Percentiles rank a stretch among this genome's conserved stretches.
Evolutionary conservation across 176 grass and related monocot genomes (phyloP).

Genomic region (Rhynchospora tenuis): DNA sequence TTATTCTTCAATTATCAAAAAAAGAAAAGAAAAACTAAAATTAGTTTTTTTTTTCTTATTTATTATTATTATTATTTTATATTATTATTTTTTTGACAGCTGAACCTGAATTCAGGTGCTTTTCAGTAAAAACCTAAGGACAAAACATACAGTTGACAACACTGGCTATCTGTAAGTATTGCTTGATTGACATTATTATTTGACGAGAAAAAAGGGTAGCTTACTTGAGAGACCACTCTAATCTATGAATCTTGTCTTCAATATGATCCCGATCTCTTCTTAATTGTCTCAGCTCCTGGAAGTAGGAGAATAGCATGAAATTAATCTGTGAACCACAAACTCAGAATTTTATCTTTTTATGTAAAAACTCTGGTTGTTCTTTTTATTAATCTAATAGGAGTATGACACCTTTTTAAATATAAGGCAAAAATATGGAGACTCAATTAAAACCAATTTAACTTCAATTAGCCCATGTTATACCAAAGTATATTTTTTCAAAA

Average conservation of each 20-base stretch:
- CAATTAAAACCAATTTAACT: background rate
- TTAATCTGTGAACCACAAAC: background rate
- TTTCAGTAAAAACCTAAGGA: background rate
- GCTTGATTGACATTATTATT: slow-evolving; percentile 17
- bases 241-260: slow-evolving; percentile 87
- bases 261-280: slow-evolving; percentile 78
- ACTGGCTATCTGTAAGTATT: background rate
- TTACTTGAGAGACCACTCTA: slow-evolving; percentile 94
- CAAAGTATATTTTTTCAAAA: too few species aligned
- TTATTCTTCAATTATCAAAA: slow-evolving; percentile 4
- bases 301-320: slow-evolving; percentile 5
- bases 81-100: too few species aligned
- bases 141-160: background rate
- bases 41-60: background rate
- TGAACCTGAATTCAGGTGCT: background rate
- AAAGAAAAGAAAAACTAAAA: background rate
- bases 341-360: background rate
- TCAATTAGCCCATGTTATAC: background rate
- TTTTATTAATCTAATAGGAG: background rate
- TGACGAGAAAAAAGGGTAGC: slow-evolving; percentile 20
- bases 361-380: slow-evolving; percentile 6
- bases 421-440: too few species aligned
- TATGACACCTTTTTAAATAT: background rate
- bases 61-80: too few species aligned
- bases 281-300: slow-evolving; percentile 70